A percentile compares a stretch with the other conserved stretches of the same genome.
These are phyloP conservation scores for Echria macrotheca DNA, from an alignment of 495 filamentous ascomycete species.

Conservation along the genomic window DNA sequence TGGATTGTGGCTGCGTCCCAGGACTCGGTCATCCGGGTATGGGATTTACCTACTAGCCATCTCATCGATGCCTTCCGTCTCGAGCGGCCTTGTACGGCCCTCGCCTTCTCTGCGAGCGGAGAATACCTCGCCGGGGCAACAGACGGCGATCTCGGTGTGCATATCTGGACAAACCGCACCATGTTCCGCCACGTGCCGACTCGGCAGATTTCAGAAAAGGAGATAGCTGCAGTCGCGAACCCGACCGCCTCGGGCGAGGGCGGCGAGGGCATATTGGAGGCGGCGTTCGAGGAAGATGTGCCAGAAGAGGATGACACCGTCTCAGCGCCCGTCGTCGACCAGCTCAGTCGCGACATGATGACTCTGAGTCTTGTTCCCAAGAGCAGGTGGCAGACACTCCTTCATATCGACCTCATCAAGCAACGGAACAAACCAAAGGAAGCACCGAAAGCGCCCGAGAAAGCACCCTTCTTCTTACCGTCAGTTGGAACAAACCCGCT, in stretches of 20 bases:
- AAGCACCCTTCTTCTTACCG: conserved; percentile 93
- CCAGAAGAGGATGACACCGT: conserved; percentile 40
- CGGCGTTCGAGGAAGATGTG: conserved; percentile 59
- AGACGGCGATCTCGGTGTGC: conserved; percentile 78
- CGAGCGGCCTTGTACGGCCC: conserved; percentile 66
- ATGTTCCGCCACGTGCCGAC: conserved; percentile 85
- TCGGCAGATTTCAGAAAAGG: conserved; percentile 68
- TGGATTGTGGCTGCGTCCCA: conserved; percentile 89
- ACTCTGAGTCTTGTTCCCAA: conserved; percentile 86
- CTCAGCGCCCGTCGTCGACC: conserved; percentile 53
- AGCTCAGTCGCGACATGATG: conserved; percentile 73
- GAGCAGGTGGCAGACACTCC: conserved; percentile 84
- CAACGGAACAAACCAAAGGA: conserved; percentile 92
- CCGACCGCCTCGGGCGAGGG: conserved; percentile 82
- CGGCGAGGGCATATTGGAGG: conserved; percentile 58
- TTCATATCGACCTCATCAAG: conserved; percentile 85
- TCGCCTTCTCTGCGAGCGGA: conserved; percentile 83
- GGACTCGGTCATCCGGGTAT: conserved; percentile 77
- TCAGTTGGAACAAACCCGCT: conserved; percentile 44
- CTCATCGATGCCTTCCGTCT: conserved; percentile 84
- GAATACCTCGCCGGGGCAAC: conserved; percentile 90
- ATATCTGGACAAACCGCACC: conserved; percentile 88
- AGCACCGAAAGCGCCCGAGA: conserved; percentile 84
- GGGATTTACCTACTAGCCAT: conserved; percentile 94
- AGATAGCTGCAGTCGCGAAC: conserved; percentile 55